Evolutionary conservation across 2,329 filamentous ascomycete species (phyloP).

Genomic region (Aspergillus felis): DNA sequence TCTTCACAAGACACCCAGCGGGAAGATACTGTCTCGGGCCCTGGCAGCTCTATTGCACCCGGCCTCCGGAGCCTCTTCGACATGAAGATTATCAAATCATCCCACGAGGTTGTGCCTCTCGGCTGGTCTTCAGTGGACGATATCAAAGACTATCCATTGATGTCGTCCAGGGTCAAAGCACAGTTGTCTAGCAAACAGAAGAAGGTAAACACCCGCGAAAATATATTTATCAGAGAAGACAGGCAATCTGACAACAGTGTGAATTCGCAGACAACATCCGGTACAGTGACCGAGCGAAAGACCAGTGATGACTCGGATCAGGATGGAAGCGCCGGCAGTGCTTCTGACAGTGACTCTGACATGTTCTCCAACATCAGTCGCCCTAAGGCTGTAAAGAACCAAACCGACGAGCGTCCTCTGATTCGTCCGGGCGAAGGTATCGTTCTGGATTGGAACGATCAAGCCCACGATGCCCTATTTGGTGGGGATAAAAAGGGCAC

Average conservation of each 20-base stretch:
- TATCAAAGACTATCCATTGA: conserved; percentile 54
- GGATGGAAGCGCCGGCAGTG: conserved; percentile 21
- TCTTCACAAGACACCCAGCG: conserved; percentile 11
- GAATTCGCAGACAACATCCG: conserved; percentile 2
- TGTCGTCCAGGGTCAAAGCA: conserved; percentile 45
- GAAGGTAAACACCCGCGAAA: conserved; percentile 11
- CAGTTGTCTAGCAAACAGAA: conserved; percentile 15
- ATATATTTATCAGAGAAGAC: not conserved
- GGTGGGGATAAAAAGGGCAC: conserved; percentile 37
- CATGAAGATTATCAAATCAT: conserved; percentile 59
- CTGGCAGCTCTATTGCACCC: conserved; percentile 57
- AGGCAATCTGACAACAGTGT: conserved; percentile 7
- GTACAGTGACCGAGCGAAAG: conserved; percentile 7
- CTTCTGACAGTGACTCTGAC: conserved; percentile 31
- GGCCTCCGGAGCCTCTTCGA: conserved; percentile 71
- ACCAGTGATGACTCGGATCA: conserved; percentile 16
- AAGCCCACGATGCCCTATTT: conserved; percentile 70
- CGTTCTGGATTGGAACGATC: conserved; percentile 76
- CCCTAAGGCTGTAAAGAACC: conserved; percentile 17
- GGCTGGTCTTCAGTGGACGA: conserved; percentile 65
- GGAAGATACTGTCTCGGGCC: conserved; percentile 44
- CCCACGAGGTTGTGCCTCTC: conserved; percentile 60
- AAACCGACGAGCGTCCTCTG: conserved; percentile 55
- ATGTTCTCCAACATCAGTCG: conserved; percentile 13
- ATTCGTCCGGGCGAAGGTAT: conserved; percentile 80